Conservation (phyloP, 2,329 filamentous ascomycete species). For the Aureobasidium leucospermi region DNA sequence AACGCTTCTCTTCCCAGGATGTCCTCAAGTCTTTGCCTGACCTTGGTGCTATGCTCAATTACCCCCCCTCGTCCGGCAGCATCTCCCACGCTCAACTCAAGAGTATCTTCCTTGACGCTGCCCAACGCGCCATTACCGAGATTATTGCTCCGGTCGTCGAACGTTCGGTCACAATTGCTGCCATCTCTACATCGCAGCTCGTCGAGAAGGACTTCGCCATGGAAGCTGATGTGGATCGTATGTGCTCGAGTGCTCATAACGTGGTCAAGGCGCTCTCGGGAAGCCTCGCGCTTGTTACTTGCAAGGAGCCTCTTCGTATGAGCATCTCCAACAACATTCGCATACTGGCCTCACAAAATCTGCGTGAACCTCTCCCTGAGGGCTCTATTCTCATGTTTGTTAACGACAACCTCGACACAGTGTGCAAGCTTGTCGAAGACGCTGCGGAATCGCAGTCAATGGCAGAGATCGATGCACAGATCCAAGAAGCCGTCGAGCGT, state of each 20-base stretch:
- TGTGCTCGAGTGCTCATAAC: conserved; percentile 78
- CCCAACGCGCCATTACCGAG: conserved; percentile 84
- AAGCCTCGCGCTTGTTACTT: conserved; percentile 91
- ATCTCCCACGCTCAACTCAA: conserved; percentile 60
- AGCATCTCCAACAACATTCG: conserved; percentile 98
- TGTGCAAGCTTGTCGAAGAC: conserved; percentile 89
- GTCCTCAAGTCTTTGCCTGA: conserved; percentile 79
- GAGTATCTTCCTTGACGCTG: conserved; percentile 74
- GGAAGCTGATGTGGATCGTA: conserved; percentile 79
- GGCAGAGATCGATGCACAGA: conserved; percentile 89
- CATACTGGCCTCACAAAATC: conserved; percentile 58
- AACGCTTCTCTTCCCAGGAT: conserved; percentile 67
- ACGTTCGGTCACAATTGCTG: conserved; percentile 92
- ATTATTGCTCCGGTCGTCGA: conserved; percentile 98
- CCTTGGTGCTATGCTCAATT: conserved; percentile 67
- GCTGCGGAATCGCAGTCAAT: conserved; percentile 90
- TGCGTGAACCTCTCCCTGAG: conserved; percentile 72
- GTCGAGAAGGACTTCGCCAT: conserved; percentile 95
- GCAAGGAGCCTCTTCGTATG: conserved; percentile 90
- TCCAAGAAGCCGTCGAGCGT: conserved; percentile 70
- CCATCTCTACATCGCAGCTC: conserved; percentile 91
- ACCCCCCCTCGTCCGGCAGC: conserved; percentile 70
- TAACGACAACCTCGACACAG: conserved; percentile 91
- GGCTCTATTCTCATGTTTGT: conserved; percentile 98
- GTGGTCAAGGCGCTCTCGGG: conserved; percentile 95